Evolutionary conservation across 1,284 basidiomycete species (phyloP), one percentile per base, ranked within the genome.

Genomic region (Fomitiporia mediterranea): DNA sequence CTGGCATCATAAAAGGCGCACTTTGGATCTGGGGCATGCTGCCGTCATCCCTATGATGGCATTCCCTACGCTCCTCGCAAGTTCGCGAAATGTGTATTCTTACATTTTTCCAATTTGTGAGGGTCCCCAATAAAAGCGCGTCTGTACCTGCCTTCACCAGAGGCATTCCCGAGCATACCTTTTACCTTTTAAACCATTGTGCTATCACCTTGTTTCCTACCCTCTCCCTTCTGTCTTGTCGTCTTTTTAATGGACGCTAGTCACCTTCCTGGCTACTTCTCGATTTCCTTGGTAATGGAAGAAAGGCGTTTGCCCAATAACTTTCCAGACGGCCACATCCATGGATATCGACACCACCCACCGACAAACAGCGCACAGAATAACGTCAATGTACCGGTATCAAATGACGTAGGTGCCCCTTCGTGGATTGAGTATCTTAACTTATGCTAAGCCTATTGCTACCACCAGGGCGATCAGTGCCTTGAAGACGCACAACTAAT

Each of bases 401-500:
- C 51, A 19, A 17, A 17, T 30, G 51, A 43, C 27, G 51, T 53
- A 42, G 40, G 51, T 40, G 21, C n/a, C 44, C 35, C 28, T 30
- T 32, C 5, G 8, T 9, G 5, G 5, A 17, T 17, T 23, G 17
- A 30, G 21, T 7, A 17, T 11, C 15, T 19, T 6, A 32, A 19
- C 42, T 21, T 8, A 28, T 19, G 17, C 27, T 43, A 21, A 30
- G 35, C 19, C 27, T 21, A 21, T 32, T 21, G 11, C 2, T 35
- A 40, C 39, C 7, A 35, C 11, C 39, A 28, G 27, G 27, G 2
- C 17, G 28, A 43, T 37, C 51, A 43, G 17, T 15, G 11, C 28
- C 32, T 53, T 40, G 39, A 53, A 30, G 39, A 53, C 17, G 39
- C 51, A 27, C 15, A 32, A 27, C 51, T 53, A n/a, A 28, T 54